phyloP scores from a whole-genome alignment of 192 early-diverging fungal genomes.

The Backusella tarrabulga region DNA sequence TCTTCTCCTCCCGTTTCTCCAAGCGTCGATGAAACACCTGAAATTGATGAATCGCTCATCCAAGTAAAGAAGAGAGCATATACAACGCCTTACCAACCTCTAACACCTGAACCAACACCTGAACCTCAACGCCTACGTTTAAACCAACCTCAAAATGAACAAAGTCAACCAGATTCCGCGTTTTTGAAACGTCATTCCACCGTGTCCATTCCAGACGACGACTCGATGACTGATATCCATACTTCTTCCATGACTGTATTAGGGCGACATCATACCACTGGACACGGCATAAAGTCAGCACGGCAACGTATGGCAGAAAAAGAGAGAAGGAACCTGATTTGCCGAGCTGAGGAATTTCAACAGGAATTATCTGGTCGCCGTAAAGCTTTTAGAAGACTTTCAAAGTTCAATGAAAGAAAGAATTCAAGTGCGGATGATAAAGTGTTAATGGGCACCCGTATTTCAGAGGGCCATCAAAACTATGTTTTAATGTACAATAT shows the following conservation, averaged over 20 bases:
- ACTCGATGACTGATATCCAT: not conserved
- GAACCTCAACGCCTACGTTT: not conserved
- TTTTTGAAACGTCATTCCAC: not conserved
- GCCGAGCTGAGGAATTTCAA: slow-evolving; percentile 27
- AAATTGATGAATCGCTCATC: not conserved
- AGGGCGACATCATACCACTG: slow-evolving; percentile 26
- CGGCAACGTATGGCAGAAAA: slow-evolving; percentile 7
- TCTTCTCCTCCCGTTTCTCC: slow-evolving; percentile 3
- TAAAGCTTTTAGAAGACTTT: slow-evolving; percentile 24
- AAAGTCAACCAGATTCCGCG: not conserved
- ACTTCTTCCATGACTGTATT: not conserved
- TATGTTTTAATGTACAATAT: slow-evolving; percentile 99
- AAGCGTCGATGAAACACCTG: not conserved
- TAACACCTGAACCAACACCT: not conserved
- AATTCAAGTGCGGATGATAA: slow-evolving; percentile 33
- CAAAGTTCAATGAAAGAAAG: not conserved
- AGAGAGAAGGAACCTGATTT: not conserved
- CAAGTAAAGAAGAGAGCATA: slow-evolving; percentile 6
- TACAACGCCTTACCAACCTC: slow-evolving; percentile 4
- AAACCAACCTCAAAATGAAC: not conserved
- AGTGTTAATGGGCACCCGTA: slow-evolving; percentile 75
- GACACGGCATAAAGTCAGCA: slow-evolving; percentile 15
- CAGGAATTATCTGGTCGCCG: slow-evolving; percentile 24
- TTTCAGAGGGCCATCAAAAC: slow-evolving; percentile 90
- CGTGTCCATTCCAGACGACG: not conserved